Base-by-base conservation (phyloP, 108 stramenopile genomes). In the Poteriospumella lacustris region DNA sequence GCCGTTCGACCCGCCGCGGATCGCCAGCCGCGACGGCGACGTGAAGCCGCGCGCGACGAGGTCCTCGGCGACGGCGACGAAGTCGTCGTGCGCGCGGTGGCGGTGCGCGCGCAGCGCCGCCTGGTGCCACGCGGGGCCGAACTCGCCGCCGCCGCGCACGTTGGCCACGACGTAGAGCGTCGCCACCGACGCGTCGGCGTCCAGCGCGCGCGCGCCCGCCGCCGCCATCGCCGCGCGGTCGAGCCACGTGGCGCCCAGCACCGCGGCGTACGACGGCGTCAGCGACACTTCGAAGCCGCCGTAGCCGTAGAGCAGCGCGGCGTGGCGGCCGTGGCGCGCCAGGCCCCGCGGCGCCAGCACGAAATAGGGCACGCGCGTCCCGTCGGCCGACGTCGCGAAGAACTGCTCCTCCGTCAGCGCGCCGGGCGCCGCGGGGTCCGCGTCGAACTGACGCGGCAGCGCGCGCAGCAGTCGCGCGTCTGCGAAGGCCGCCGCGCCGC, bases 221-320 rank as follows among this genome's bases (percentile, higher is more conserved):
- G n/a, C n/a, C n/a, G n/a, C n/a, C n/a, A n/a, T n/a, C n/a, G n/a
- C n/a, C n/a, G n/a, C n/a, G 36, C 91, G 84, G 73, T 95, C 92
- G 38, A 97, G 78, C 91, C 95, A 96, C 44, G 85, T 79, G 43
- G 89, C 73, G 1, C 96, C 94, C 0, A 85, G 79, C 0, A 91
- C 85, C 2, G 92, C 82, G 68, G 85, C 76, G 79, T 96, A 97
- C 26, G 86, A 80, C 15, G 98, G 98, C 19, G 88, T 89, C 26
- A 99, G 85, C 19, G 87, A 87, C 39, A 99, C 92, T 79, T 97
- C 96, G 86, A 99, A 99, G 12, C 98, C 95, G 38, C 96, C 95
- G 72, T 96, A 97, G 68, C 90, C 91, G 62, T 91, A 89, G 5
- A 92, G 77, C 1, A 92, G 79, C 24, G 60, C 88, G 87, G 0